Base-by-base conservation (phyloP, 306 rosid genomes). In the Inga leiocalycina region DNA sequence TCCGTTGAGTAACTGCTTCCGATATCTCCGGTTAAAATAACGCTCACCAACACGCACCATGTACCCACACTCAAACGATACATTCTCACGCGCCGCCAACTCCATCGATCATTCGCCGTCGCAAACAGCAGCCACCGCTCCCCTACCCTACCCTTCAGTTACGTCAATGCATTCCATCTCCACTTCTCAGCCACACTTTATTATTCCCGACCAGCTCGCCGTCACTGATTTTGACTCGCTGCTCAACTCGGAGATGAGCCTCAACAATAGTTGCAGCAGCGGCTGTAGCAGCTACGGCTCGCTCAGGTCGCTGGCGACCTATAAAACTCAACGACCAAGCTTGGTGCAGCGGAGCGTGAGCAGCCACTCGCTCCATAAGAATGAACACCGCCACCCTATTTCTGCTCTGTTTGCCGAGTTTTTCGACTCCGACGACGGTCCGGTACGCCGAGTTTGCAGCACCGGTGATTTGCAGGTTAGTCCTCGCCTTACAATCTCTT, bases 391-490 rank as follows among this genome's bases (percentile, higher is more conserved):
- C 82, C 88, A 88, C 16, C 87, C 82, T 16, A 73, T 88, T 56
- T 82, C 91, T 2, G 51, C 81, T 71, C 65, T 89, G 1, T 59
- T 86, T 2, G 59, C 88, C 10, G 85, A 87, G 84, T 78, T 89
- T 11, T 22, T 89, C 13, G 85, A 91, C 51, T 57, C 62, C 0
- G 86, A 86, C 7, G 64, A 84, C 22, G 80, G 80, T 73, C 93
- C 89, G 3, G 94, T 95, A 1, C 84, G 97, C 24, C 83, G 95
- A 84, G 97, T 81, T 75, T 90, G 80, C 85, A 93, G 98, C 72
- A 82, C 98, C 46, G 98, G 91, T 13, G 98, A 93, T 79, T 85
- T 93, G 81, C 98, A 93, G 92, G 98, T 88, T 56, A 65, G 16
- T 65, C 19, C 20, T 32, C 71, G 4, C 41, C n/a, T 56, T 27